Base-by-base conservation (phyloP, 768 basidiomycete genomes). In the Lactarius tabidus region DNA sequence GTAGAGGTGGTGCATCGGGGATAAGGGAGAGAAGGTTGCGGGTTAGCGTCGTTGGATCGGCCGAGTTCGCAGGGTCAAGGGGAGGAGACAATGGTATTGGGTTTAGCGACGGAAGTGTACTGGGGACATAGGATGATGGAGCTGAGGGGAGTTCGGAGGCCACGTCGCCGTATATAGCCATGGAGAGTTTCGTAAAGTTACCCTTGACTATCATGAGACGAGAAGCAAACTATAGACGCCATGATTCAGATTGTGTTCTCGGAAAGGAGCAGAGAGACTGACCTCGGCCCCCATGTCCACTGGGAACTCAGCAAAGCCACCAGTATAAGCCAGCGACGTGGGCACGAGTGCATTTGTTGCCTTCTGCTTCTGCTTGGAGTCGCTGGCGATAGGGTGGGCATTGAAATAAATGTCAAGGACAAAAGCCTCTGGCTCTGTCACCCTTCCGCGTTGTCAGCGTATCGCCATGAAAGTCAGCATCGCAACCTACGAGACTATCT, bases 131-230 rank as follows among this genome's bases (percentile, higher is more conserved):
- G 15, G 74, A 71, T 2, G 75, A 67, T 14, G 73, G 73, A 9
- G 80, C 62, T 4, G 74, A 70, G 9, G 76, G 69, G 3, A 73
- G 63, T 38, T 88, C 86, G 15, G 81, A 75, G 20, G 85, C 79
- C 17, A 84, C 70, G 36, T 89, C 82, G 26, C 82, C 82, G 59
- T 82, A 82, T 65, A 82, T 78, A 17, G 88, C 87, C 70, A 90
- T 76, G 15, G 90, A 89, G 23, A 90, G 76, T 64, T 77, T 78
- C 57, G 83, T 76, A 73, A 91, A 92, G 39, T 82, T 78, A n/a
- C 91, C 91, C 71, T 86, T 87, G 67, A 93, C 80, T 63, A 93
- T 89, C 82, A 93, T 86, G 35, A 93, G 78, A 52, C 91, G 86
- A 26, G 90, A 91, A 4, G 86, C 83, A 72, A 83, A 85, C 88